Evolutionary conservation across 768 basidiomycete genomes (phyloP), one percentile per base, ranked within the genome.

Genomic region (Agrocybe praecox): DNA sequence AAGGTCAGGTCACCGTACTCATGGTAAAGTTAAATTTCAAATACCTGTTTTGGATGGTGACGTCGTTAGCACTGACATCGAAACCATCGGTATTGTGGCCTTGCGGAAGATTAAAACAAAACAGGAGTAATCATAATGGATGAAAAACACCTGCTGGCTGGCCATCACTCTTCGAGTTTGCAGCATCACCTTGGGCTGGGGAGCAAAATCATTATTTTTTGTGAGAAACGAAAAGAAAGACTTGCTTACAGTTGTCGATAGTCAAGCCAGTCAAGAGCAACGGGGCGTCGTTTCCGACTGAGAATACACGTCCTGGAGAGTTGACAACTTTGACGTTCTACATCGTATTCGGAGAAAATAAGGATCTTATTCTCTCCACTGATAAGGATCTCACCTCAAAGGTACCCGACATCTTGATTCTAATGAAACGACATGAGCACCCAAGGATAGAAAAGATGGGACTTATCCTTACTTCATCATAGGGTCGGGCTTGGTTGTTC

Each of bases 201-300:
- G 23, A 48, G 17, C n/a, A 5, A 11, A 34, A 21, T 12, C 46
- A 33, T 6, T 21, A 26, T 46, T 22, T 40, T 34, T 0, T 9
- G 2, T 26, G 21, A 15, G 5, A 6, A 52, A 15, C 1, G 6
- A n/a, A 24, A 11, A 29, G 17, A 26, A 10, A 22, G n/a, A 9
- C 80, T 61, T 48, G 87, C 86, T 61, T 48, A 87, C 86, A 83
- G 58, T 88, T 74, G 57, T 88, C 85, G 55, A 89, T 75, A 14
- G 64, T 78, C 26, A 83, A 64, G 34, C 69, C 67, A 1, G 77
- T 74, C 65, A 89, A 79, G 14, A 67, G 64, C 47, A 79, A 66
- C 4, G 74, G 62, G 2, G 63, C 76, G 14, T 71, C 69, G 55
- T 79, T 78, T n/a, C 70, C 73, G 17, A 75, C 72, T 14, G 74